Base-by-base conservation (phyloP, 345 rosid species). In the Euphorbia tirucalli region DNA sequence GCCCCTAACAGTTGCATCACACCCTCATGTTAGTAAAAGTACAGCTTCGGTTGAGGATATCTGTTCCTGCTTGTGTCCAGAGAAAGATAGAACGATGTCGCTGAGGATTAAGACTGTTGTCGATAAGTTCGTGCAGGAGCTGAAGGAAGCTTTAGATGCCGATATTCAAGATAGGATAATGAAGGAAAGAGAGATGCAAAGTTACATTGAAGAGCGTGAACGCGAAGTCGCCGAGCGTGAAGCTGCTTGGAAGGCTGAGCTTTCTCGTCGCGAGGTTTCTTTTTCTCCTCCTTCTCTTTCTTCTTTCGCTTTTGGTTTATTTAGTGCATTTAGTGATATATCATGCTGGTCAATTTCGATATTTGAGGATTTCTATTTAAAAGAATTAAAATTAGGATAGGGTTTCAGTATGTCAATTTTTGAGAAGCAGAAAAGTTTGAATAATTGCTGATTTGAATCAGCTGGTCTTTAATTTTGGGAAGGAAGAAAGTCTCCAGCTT, bases 131-230 rank as follows among this genome's bases (percentile, higher is more conserved):
- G 98, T 94, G 82, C 85, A 94, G 73, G 97, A 94, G 89, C 90
- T 90, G 30, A 94, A 94, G 82, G 93, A 94, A 78, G 98, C 98
- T 0, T 75, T 94, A 68, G 98, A 92, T 27, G 97, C 97, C 0
- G 98, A 94, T 74, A 92, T 94, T 66, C 98, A 94, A 64, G 99
- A 92, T 72, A 81, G 99, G 74, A 83, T 90, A 55, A 94, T 94
- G 99, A 94, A 94, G 83, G 99, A 92, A 74, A 84, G 99, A 67
- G 99, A 94, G 91, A 94, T 94, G 99, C 99, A 94, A 78, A 89
- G 97, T 77, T 94, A 90, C 77, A 93, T 91, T 68, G 86, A 93
- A 79, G 98, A 93, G 73, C 93, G 98, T 0, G 98, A 93, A 76
- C 98, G 97, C 18, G 98, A 94, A 84, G 98, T 92, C 65, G 96